Base-by-base conservation (phyloP, 371 early-diverging fungal genomes). In the Mortierella sp. region DNA sequence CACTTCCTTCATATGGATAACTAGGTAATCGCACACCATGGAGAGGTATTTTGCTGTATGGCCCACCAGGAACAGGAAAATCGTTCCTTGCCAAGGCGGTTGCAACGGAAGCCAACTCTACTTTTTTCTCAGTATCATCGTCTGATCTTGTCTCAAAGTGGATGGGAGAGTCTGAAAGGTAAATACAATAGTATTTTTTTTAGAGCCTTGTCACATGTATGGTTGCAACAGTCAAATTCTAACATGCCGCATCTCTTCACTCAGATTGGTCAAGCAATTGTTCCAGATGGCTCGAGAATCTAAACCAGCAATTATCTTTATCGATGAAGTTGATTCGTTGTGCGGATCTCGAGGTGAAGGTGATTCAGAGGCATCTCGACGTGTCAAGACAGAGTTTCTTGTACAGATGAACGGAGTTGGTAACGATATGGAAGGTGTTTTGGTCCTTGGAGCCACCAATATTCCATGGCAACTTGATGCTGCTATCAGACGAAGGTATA, bases 351-450 rank as follows among this genome's bases (percentile, higher is more conserved):
- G 98, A 62, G 97, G 98, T 28, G 98, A 97, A 69, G 98, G 97
- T 10, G 98, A 98, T 86, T 90, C 91, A 23, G 99, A 99, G 76
- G 98, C 99, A 8, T 91, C 93, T 49, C 87, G 98, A 61, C 89
- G 99, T 65, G 96, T 99, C 83, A 96, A 96, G 85, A 96, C 96
- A 4, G 96, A 99, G 86, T 94, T 99, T 58, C 86, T 98, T 10
- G 98, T 99, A 37, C 99, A 98, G 84, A 98, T 99, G 97, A 95
- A 99, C 73, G 99, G 99, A 66, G 98, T 97, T 10, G 97, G 97
- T 26, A 93, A 95, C 74, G 97, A 98, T 73, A 94, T 93, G 87
- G 92, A 89, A 37, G 97, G 98, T 17, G 93, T 99, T 4, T 85
- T 99, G 65, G 97, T 99, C 3, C 85, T 98, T 35, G 99, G 96